Conservation (phyloP, 2,329 filamentous ascomycete species). For the Penicillium psychrosexuale region DNA sequence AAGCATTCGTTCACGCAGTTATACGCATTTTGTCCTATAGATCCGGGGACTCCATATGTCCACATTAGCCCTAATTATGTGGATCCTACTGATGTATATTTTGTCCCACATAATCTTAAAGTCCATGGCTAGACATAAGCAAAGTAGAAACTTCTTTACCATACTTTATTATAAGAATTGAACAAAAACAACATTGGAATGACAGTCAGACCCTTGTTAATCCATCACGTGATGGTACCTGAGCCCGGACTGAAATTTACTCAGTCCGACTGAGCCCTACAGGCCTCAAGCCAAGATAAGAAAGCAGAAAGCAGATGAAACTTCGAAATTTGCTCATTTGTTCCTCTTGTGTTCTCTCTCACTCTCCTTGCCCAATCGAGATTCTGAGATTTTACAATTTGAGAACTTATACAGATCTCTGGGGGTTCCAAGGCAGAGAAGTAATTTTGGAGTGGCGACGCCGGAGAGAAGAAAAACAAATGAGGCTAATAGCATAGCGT, state of each 20-base stretch:
- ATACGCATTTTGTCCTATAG: not conserved
- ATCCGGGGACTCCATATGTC: not conserved
- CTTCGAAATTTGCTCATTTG: conserved; percentile 7
- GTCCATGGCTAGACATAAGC: not conserved
- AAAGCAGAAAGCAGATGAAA: not conserved
- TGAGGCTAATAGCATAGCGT: conserved; percentile 43
- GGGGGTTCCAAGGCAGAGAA: conserved; percentile 19
- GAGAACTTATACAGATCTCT: conserved; percentile 12
- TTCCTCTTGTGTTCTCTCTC: not conserved
- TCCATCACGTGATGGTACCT: not conserved
- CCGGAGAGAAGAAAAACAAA: conserved; percentile 32
- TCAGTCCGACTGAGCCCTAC: not conserved
- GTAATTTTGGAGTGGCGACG: conserved; percentile 27
- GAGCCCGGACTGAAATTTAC: not conserved
- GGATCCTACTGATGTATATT: not conserved
- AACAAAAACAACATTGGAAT: not conserved
- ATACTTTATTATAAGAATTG: not conserved
- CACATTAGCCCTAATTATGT: not conserved
- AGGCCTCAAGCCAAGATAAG: conserved; percentile 4
- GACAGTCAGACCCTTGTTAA: not conserved
- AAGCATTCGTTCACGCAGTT: not conserved
- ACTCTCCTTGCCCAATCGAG: conserved; percentile 5
- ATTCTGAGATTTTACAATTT: conserved; percentile 10
- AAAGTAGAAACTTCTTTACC: not conserved
- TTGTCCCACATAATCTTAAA: not conserved